These are phyloP conservation scores for Pseudonitzschia pungens DNA, from an alignment of 108 stramenopile genomes.

Conservation along the genomic window DNA sequence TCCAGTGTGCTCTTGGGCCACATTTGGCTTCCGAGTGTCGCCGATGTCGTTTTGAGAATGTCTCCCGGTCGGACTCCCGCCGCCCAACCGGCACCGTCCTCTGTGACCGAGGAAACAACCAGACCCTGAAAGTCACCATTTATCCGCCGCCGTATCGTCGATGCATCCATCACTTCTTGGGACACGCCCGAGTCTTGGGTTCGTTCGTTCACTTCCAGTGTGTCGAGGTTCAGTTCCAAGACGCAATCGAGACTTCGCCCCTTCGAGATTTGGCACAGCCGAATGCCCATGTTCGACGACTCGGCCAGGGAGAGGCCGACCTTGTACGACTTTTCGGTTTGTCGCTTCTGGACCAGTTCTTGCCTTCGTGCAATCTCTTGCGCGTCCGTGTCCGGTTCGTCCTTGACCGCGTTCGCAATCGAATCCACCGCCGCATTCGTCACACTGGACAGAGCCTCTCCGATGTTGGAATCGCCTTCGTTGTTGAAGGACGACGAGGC, in stretches of 20 bases:
- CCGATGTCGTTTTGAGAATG: slow-evolving; percentile 60
- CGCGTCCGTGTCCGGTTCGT: slow-evolving; percentile 48
- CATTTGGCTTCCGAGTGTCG: slow-evolving; percentile 66
- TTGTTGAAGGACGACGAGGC: background rate
- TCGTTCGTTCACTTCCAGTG: slow-evolving; percentile 46
- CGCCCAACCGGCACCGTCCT: slow-evolving; percentile 61
- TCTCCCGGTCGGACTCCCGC: slow-evolving; percentile 74
- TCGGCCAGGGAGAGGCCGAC: slow-evolving; percentile 51
- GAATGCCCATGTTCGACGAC: slow-evolving; percentile 48
- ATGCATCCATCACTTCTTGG: slow-evolving; percentile 3
- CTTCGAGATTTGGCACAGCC: slow-evolving; percentile 53
- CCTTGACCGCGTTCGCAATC: slow-evolving; percentile 19
- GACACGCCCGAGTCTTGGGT: slow-evolving; percentile 3
- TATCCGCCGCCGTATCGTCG: slow-evolving; percentile 42
- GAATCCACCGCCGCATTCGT: slow-evolving; percentile 31
- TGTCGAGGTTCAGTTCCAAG: slow-evolving; percentile 61
- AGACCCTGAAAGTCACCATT: slow-evolving; percentile 52
- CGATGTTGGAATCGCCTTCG: background rate
- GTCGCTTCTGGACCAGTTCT: slow-evolving; percentile 41
- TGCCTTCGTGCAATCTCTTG: slow-evolving; percentile 36
- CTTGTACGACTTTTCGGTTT: slow-evolving; percentile 30
- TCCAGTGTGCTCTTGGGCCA: slow-evolving; percentile 85
- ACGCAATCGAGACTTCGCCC: slow-evolving; percentile 48
- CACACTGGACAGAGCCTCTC: slow-evolving; percentile 4
- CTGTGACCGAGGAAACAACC: slow-evolving; percentile 59